A percentile compares a stretch with the other conserved stretches of the same genome.
These are phyloP conservation scores for Physcomitrellopsis africana DNA, from an alignment of 225 moss, liverwort and hornwort species.

Conservation along the genomic window DNA sequence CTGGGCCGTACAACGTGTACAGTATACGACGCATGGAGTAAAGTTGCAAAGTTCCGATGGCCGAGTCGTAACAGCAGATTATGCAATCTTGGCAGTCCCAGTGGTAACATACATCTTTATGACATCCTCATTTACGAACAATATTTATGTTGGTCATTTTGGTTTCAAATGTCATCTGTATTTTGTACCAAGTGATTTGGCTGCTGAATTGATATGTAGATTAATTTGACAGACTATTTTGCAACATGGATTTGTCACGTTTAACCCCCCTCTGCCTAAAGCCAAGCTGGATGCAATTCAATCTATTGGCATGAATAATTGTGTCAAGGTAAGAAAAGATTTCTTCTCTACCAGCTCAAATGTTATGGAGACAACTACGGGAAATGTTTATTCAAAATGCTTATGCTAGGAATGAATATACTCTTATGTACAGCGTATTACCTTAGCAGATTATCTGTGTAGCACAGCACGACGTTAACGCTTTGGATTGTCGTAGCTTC, in stretches of 20 bases:
- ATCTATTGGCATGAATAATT: constrained; percentile 85
- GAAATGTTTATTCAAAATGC: neutral
- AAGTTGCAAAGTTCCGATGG: constrained; percentile 64
- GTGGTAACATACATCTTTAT: constrained; percentile 53
- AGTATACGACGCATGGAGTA: constrained; percentile 48
- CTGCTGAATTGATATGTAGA: constrained; percentile 21
- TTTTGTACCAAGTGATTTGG: neutral
- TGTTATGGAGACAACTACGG: neutral
- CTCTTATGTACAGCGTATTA: neutral
- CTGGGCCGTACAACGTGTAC: constrained; percentile 71
- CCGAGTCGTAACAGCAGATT: constrained; percentile 56
- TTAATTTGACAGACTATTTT: constrained; percentile 60
- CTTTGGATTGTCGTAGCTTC: constrained; percentile 3
- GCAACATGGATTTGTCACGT: constrained; percentile 61
- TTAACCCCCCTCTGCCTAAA: constrained; percentile 65
- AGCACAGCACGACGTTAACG: neutral
- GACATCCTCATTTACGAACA: constrained; percentile 7
- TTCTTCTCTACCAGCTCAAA: constrained; percentile 14
- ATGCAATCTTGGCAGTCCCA: constrained; percentile 69
- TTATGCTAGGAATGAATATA: neutral
- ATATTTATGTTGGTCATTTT: neutral
- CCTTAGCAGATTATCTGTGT: neutral
- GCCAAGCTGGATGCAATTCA: constrained; percentile 65
- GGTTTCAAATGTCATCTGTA: neutral
- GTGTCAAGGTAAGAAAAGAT: constrained; percentile 62